These are phyloP conservation scores for Candida sithepensis DNA, from an alignment of 805 yeast species.

Conservation along the genomic window DNA sequence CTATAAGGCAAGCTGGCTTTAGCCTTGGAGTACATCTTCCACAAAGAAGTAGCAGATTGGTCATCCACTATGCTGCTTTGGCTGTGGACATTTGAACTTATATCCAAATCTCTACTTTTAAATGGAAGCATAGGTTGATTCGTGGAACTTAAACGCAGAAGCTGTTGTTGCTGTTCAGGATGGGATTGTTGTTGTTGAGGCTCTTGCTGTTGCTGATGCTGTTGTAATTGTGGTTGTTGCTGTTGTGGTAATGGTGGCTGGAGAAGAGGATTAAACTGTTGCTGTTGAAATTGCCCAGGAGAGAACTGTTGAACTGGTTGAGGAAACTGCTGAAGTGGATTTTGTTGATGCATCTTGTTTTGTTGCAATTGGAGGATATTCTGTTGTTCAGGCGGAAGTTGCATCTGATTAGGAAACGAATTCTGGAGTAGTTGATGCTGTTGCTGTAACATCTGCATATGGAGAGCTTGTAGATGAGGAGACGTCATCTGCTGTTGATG, in stretches of 20 bases:
- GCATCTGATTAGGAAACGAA: neutral
- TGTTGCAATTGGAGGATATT: neutral
- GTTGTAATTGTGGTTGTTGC: constrained; percentile 2
- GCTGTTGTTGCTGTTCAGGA: neutral
- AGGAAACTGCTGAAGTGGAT: constrained; percentile 1
- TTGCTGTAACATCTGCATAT: too few relatives aligned
- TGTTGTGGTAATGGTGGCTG: constrained; percentile 2
- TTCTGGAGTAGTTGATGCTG: neutral
- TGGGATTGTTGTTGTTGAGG: neutral
- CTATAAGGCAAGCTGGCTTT: constrained; percentile 70
- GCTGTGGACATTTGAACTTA: neutral
- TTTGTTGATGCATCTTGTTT: neutral
- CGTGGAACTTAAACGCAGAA: neutral
- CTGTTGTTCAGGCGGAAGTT: neutral
- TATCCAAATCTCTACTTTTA: neutral
- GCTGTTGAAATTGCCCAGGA: neutral
- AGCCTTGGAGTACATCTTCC: constrained; percentile 82
- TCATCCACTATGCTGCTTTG: constrained; percentile 26
- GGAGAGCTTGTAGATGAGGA: too few relatives aligned
- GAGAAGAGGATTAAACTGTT: neutral
- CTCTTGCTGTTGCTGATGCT: neutral
- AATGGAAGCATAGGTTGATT: neutral
- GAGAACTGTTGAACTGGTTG: neutral
- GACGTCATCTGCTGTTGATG: too few relatives aligned
- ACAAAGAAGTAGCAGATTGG: constrained; percentile 50